Base-by-base conservation (phyloP, 768 basidiomycete genomes). In the Boletales sp. region DNA sequence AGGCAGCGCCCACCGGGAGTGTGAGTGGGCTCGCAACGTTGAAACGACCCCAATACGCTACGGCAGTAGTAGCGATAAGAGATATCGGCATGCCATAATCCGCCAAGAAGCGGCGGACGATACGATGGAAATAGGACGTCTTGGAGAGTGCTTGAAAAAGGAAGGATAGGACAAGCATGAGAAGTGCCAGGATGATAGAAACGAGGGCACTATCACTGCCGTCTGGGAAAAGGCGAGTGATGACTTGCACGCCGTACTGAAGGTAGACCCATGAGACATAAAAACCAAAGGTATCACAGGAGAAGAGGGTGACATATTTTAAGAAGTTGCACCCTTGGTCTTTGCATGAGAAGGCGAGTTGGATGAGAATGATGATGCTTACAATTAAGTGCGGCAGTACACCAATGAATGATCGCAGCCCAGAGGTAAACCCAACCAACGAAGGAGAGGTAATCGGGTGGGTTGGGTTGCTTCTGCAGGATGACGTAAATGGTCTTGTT, bases 21-120 rank as follows among this genome's bases (percentile, higher is more conserved):
- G 86, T 91, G 41, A 74, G 66, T 0, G 82, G 80, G 62, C 82
- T 75, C 12, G 80, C 74, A 31, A 61, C 44, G 58, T 83, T 78
- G 59, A 94, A 87, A 18, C 77, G 71, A 0, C 92, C 91, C 92
- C 92, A 94, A 60, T 94, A 93, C 0, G 90, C 90, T 71, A 91
- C 76, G 3, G 71, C 88, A 2, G 88, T 88, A 1, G 81, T 61
- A 0, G 86, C 87, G 12, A 94, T 68, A 32, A 95, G 75, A 1
- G 90, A 83, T 18, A 93, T 85, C 0, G 92, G 90, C 90, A 94
- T 93, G 3, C 91, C 91, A 59, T 95, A 94, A 60, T 94, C 91
- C 0, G 83, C 81, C 48, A 87, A 74, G 68, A 94, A 87, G 10
- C 84, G 74, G 14, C 92, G 78, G 28, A 87, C 74, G 49, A 86